phyloP scores from a whole-genome alignment of 1,284 basidiomycete genomes.

The Ganoderma lingzhi region DNA sequence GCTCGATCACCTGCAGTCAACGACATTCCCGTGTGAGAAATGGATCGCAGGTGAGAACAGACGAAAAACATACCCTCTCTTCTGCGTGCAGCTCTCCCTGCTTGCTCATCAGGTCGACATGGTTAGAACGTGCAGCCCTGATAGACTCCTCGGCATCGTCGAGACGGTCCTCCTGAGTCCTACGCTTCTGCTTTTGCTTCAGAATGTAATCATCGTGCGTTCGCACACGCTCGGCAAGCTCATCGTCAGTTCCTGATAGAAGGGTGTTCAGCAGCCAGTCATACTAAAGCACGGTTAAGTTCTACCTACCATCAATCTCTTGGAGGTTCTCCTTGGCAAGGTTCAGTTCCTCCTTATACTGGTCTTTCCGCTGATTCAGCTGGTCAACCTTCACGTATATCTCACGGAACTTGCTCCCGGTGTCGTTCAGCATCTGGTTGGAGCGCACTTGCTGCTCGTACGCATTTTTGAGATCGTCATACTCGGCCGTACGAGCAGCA shows the following conservation, averaged over 20 bases:
- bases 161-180: constrained; percentile 55
- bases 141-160: constrained; percentile 74
- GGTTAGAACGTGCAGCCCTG: constrained; percentile 55
- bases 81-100: constrained; percentile 72
- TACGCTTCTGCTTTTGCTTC: constrained; percentile 59
- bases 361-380: constrained; percentile 70
- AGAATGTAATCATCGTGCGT: constrained; percentile 79
- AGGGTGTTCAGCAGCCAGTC: not conserved
- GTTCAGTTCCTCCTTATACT: constrained; percentile 61
- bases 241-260: constrained; percentile 78
- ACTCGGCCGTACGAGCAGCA: constrained; percentile 76
- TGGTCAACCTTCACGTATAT: constrained; percentile 80
- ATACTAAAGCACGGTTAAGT: too few relatives aligned
- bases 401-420: constrained; percentile 86
- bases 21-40: constrained; percentile 9
- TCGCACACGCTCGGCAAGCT: constrained; percentile 71
- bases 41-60: not conserved
- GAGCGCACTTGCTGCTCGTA: constrained; percentile 74
- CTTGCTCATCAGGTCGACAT: constrained; percentile 63
- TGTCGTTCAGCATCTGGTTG: constrained; percentile 87
- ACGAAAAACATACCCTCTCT: constrained; percentile 56
- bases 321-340: constrained; percentile 76
- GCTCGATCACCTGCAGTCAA: constrained; percentile 70
- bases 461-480: constrained; percentile 74
- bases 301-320: constrained; percentile 70